Evolutionary conservation across 331 rosid genomes (phyloP).

Genomic region (Acacia concinna): DNA sequence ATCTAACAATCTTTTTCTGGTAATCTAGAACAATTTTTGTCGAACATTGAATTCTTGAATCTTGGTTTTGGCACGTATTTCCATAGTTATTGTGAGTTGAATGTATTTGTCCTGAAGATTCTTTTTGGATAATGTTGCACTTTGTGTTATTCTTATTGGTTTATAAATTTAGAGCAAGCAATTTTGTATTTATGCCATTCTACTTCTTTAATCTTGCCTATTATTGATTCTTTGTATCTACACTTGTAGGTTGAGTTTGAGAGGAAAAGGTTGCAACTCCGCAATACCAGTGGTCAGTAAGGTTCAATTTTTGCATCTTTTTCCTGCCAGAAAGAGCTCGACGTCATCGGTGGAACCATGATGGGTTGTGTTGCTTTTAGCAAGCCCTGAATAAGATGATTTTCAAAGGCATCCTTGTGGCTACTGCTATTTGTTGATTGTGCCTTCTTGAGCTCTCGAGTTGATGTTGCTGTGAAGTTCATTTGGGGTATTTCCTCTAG

Average conservation of each 20-base stretch:
- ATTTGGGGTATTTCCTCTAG: constrained; percentile 41
- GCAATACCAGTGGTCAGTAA: constrained; percentile 57
- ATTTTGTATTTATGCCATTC: constrained; percentile 8
- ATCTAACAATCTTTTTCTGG: background rate
- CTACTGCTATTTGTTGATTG: constrained; percentile 39
- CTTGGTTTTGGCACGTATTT: background rate
- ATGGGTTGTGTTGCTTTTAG: constrained; percentile 38
- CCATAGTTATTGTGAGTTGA: background rate
- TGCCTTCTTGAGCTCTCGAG: constrained; percentile 43
- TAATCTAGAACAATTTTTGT: background rate
- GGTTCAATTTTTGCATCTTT: constrained; percentile 30
- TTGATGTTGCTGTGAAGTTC: constrained; percentile 45
- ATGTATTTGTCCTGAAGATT: too few relatives aligned
- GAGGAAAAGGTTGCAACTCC: constrained; percentile 86
- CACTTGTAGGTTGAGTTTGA: constrained; percentile 70
- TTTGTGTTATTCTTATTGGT: background rate
- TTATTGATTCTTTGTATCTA: constrained; percentile 17
- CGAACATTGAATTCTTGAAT: background rate
- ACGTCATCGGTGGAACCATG: constrained; percentile 22
- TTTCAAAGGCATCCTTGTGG: constrained; percentile 39
- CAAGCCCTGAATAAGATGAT: constrained; percentile 37
- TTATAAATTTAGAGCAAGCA: background rate
- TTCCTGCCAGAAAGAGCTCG: constrained; percentile 31
- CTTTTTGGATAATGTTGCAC: background rate
- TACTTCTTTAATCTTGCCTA: background rate